These are phyloP conservation scores for Achaetomium macrosporum DNA, from an alignment of 2,329 filamentous ascomycete genomes.

Conservation along the genomic window DNA sequence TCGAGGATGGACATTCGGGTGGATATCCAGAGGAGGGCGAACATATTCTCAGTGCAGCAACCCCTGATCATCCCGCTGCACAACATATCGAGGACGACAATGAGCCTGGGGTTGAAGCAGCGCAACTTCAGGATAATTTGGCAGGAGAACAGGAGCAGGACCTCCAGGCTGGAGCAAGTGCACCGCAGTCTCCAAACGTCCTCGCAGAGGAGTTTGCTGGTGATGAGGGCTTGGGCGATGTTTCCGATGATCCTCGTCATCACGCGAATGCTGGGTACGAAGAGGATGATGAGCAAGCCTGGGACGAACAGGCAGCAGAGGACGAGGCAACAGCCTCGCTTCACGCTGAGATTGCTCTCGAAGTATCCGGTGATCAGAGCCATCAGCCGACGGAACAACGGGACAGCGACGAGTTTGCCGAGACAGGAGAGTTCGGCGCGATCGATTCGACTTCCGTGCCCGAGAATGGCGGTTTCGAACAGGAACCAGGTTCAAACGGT, in stretches of 20 bases:
- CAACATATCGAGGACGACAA: not conserved
- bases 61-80: not conserved
- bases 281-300: conserved; percentile 3
- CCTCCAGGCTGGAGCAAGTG: not conserved
- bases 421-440: not conserved
- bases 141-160: not conserved
- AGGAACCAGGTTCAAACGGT: conserved; percentile 18
- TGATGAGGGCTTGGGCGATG: conserved; percentile 1
- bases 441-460: conserved; percentile 1
- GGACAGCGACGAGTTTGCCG: conserved; percentile 5
- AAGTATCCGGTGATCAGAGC: not conserved
- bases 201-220: not conserved
- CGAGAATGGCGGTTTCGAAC: conserved; percentile 6
- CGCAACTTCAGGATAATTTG: not conserved
- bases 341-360: not conserved
- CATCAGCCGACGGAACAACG: not conserved
- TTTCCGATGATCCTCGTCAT: not conserved
- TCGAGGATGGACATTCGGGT: conserved; percentile 11
- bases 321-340: not conserved
- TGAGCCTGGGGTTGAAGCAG: not conserved
- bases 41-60: not conserved
- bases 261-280: conserved; percentile 1
- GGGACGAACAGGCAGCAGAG: conserved; percentile 5
- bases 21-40: conserved; percentile 5
- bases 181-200: not conserved